These are phyloP conservation scores for Suhomyces canberraensis DNA, from an alignment of 805 yeast genomes.

Conservation along the genomic window DNA sequence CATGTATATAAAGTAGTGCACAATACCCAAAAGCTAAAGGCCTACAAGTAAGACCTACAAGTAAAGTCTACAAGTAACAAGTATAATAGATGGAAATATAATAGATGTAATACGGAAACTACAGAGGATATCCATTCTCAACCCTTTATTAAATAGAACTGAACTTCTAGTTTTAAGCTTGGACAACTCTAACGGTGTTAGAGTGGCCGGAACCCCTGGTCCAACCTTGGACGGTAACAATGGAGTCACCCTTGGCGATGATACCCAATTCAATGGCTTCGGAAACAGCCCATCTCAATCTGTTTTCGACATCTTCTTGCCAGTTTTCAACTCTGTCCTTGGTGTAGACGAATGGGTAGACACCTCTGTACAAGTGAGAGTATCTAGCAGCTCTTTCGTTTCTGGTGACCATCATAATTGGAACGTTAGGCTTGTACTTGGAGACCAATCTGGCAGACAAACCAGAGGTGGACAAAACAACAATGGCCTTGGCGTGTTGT, in stretches of 20 bases:
- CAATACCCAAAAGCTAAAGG: no score
- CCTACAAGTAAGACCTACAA: no score
- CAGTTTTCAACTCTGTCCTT: conserved; percentile 70
- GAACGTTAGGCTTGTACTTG: conserved; percentile 96
- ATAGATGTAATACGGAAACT: no score
- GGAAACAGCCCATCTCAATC: conserved; percentile 88
- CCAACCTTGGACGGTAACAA: conserved; percentile 98
- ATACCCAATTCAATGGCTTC: conserved; percentile 87
- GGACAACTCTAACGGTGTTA: conserved; percentile 91
- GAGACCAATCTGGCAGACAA: conserved; percentile 93
- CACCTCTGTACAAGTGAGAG: conserved; percentile 97
- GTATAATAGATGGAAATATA: no score
- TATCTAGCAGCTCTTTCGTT: conserved; percentile 90
- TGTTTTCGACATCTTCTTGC: conserved; percentile 94
- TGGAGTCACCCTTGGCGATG: conserved; percentile 80
- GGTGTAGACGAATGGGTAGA: conserved; percentile 89
- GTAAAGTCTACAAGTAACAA: no score
- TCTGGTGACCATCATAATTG: conserved; percentile 97
- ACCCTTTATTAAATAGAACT: not conserved
- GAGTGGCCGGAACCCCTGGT: conserved; percentile 98
- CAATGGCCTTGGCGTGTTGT: conserved; percentile 94
- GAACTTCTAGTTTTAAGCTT: conserved; percentile 46
- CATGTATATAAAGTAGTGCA: no score
- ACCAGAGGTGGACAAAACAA: conserved; percentile 94
- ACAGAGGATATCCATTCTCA: no score